Base-by-base conservation (phyloP, 192 early-diverging fungal species). In the Diversispora epigaea region DNA sequence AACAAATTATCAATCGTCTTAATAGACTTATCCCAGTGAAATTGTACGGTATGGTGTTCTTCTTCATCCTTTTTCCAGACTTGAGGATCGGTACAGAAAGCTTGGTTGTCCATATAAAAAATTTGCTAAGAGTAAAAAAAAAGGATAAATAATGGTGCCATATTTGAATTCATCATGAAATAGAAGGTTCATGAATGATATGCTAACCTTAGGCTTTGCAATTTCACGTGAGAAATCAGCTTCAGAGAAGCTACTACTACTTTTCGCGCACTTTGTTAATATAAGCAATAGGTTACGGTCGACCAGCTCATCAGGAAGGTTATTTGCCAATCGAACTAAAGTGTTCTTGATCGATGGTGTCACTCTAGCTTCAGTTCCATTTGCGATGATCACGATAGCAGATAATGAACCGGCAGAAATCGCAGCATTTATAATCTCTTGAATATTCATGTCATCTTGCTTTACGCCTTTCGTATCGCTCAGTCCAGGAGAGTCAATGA, bases 351-450 rank as follows among this genome's bases (percentile, higher is more conserved):
- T 55, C 17, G 68, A 39, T 49, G 22, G 22, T 17, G 45, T 69
- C 0, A 69, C 41, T 69, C 68, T 69, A 14, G 68, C 19, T 69
- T 69, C 68, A 55, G 52, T 52, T 69, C 68, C 68, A 69, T 69
- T 69, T 52, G 52, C 68, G 11, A 69, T 55, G 21, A 69, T 43
- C 22, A 69, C 22, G 1, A 52, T 39, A 52, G 68, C 68, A 10
- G 68, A 69, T 69, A 69, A 25, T 25, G 68, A 69, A 17, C 68
- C 68, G 17, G 49, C 47, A 52, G 32, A 40, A 55, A 69, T 69
- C 52, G 47, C 68, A 14, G 68, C 11, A 52, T 69, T 8, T 11
- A 54, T n/a, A 25, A 69, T 69, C 22, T 69, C 68, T 49, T 54
- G 10, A 43, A 69, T 25, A 49, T 69, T 69, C n/a, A 32, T 52